A percentile compares a stretch with the other conserved stretches of the same genome.
Evolutionary conservation across 129 eudicot genomes (phyloP).

Genomic region (Sambucus nigra): DNA sequence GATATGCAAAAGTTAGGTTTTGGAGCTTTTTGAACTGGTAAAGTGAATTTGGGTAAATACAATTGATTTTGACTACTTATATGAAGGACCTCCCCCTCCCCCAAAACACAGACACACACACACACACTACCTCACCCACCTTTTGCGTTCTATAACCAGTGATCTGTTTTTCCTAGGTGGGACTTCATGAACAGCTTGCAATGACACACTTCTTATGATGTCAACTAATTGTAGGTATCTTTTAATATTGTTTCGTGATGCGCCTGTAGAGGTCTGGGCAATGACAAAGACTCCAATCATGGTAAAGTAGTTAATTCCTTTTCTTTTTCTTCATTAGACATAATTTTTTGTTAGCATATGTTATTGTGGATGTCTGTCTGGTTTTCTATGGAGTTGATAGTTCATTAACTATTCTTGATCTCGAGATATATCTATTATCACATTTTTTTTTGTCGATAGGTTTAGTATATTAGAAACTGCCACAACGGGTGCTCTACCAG

Average conservation of each 20-base stretch:
- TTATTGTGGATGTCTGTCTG: background rate
- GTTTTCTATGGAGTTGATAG: constrained; percentile 1
- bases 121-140: no score
- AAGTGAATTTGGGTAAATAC: no score
- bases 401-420: no score
- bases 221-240: constrained; percentile 54
- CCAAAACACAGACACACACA: no score
- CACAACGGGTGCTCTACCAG: no score
- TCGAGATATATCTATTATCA: no score
- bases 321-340: background rate
- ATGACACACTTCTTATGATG: constrained; percentile 3
- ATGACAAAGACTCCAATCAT: constrained; percentile 93
- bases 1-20: no score
- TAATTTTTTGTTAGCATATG: background rate
- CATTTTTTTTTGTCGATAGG: no score
- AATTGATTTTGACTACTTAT: background rate
- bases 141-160: background rate
- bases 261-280: constrained; percentile 99
- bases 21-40: no score
- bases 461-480: no score
- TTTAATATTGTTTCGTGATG: constrained; percentile 84
- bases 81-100: no score
- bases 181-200: constrained; percentile 5
- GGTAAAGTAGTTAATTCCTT: constrained; percentile 35
- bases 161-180: background rate